phyloP scores from a whole-genome alignment of 139 green algal species.

The Asterochloris erici region DNA sequence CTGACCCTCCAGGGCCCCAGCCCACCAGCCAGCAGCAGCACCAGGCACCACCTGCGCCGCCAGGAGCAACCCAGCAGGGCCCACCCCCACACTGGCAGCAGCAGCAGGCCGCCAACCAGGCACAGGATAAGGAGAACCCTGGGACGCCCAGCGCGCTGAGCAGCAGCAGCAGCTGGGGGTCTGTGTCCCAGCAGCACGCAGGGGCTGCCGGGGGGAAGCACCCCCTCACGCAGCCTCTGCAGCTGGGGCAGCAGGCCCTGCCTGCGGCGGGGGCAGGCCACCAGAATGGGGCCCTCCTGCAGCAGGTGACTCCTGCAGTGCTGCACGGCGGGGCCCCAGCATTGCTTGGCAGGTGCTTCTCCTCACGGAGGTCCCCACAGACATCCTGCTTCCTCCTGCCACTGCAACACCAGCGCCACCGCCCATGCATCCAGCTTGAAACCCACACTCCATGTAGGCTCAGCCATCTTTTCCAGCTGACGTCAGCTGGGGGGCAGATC shows the following conservation, averaged over 20 bases:
- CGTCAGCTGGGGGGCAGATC: neutral
- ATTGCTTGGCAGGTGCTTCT: neutral
- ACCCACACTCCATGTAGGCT: neutral
- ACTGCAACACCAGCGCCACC: neutral
- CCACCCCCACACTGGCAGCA: neutral
- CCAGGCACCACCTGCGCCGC: neutral
- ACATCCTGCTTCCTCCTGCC: no score
- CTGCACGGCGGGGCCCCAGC: neutral
- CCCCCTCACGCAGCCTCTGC: no score
- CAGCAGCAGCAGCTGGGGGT: no score
- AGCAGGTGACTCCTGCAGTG: neutral
- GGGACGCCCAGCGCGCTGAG: no score
- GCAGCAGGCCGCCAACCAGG: neutral
- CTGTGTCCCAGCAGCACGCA: neutral
- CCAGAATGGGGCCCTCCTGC: neutral
- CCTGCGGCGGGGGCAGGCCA: neutral
- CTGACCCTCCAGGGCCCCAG: neutral
- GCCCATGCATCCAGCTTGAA: neutral
- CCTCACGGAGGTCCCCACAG: neutral
- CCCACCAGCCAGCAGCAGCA: slow-evolving; percentile 4
- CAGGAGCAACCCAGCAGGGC: neutral
- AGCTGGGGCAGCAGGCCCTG: no score
- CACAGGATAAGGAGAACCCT: neutral
- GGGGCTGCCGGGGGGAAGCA: neutral
- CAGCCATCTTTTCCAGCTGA: neutral